Percentiles rank a stretch among this genome's conserved stretches.
These are phyloP conservation scores for Phytopythium mirpurense DNA, from an alignment of 352 stramenopile genomes.

Conservation along the genomic window DNA sequence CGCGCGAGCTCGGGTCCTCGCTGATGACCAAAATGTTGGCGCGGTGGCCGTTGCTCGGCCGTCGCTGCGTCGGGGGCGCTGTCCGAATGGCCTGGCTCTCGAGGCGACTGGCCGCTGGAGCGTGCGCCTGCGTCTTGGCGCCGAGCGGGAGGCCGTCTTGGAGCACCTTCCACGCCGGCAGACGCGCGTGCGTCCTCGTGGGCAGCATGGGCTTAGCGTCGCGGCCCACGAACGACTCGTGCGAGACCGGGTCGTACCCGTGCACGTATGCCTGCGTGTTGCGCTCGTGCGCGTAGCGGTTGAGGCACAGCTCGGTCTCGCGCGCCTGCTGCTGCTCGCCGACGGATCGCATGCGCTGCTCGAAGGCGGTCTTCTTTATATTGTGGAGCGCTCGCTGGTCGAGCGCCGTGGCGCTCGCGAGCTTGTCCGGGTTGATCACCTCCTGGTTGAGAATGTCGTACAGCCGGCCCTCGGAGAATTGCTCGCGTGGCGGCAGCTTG, in stretches of 20 bases:
- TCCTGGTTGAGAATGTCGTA: constrained; percentile 80
- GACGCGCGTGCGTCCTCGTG: constrained; percentile 36
- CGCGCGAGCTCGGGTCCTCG: neutral
- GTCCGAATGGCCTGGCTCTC: neutral
- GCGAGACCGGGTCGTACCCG: constrained; percentile 61
- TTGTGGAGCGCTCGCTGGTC: constrained; percentile 48
- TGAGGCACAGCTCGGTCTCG: constrained; percentile 45
- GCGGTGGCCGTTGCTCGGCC: neutral
- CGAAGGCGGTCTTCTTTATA: constrained; percentile 53
- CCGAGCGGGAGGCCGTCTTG: constrained; percentile 27
- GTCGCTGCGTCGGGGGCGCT: neutral
- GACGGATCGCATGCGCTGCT: constrained; percentile 38
- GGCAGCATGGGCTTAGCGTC: constrained; percentile 38
- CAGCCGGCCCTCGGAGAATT: constrained; percentile 58
- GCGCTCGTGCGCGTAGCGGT: constrained; percentile 57
- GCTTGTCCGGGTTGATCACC: constrained; percentile 45
- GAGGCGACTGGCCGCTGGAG: neutral
- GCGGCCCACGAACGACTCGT: constrained; percentile 46
- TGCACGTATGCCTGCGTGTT: constrained; percentile 49
- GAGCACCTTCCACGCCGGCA: constrained; percentile 42
- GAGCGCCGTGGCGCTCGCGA: constrained; percentile 31
- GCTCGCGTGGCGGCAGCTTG: constrained; percentile 49
- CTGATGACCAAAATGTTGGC: constrained; percentile 1
- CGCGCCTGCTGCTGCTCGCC: constrained; percentile 32
- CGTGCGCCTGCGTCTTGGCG: constrained; percentile 17